Conservation (phyloP, 116 monocot genomes). For the Cymodocea nodosa region DNA sequence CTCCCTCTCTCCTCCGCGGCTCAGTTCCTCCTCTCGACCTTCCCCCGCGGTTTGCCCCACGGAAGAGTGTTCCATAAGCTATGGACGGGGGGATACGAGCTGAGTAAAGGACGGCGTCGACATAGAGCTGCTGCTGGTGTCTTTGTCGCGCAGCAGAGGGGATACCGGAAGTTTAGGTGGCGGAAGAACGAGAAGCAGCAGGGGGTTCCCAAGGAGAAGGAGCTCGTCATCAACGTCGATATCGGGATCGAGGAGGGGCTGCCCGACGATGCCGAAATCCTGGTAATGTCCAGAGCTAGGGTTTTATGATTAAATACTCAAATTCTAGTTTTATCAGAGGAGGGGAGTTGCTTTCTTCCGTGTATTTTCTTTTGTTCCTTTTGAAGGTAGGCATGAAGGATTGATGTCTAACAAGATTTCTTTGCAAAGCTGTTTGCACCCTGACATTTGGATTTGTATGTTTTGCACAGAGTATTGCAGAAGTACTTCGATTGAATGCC, state of each 20-base stretch:
- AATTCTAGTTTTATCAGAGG: too few species aligned
- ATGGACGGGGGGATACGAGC: neutral
- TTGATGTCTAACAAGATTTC: too few species aligned
- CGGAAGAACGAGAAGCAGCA: constrained; percentile 24
- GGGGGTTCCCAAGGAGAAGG: constrained; percentile 35
- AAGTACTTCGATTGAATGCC: constrained; percentile 80
- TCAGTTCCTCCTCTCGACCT: constrained; percentile 2
- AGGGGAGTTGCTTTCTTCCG: neutral
- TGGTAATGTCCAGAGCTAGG: constrained; percentile 19
- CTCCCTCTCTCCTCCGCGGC: constrained; percentile 1
- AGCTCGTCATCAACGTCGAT: constrained; percentile 48
- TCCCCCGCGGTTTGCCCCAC: neutral
- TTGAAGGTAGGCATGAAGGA: neutral
- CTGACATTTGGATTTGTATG: neutral
- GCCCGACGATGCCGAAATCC: constrained; percentile 75
- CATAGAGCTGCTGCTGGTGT: too few species aligned
- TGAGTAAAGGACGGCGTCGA: constrained; percentile 12
- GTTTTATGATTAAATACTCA: neutral
- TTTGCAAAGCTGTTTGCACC: neutral
- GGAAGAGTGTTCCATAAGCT: constrained; percentile 1
- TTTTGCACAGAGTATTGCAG: constrained; percentile 56
- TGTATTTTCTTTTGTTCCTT: neutral
- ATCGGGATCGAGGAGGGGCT: constrained; percentile 74
- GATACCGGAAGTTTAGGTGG: constrained; percentile 28
- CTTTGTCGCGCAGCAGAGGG: constrained; percentile 33